Evolutionary conservation across 352 stramenopile genomes (phyloP).

Genomic region (Globisporangium radiosum): DNA sequence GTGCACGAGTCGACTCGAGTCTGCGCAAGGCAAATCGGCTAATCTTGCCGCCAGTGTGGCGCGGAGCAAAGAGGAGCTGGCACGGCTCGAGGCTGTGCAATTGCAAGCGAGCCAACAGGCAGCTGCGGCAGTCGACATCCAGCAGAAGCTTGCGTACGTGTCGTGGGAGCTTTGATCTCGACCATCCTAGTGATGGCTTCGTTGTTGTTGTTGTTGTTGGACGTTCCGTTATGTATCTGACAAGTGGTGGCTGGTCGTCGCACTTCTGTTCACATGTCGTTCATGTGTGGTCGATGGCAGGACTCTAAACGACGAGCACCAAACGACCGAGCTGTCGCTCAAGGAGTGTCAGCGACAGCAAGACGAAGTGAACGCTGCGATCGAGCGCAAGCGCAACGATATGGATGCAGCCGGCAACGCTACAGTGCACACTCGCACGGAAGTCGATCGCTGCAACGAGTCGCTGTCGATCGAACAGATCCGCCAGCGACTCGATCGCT

Average conservation of each 20-base stretch:
- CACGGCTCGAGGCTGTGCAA: background rate
- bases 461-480: background rate
- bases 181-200: background rate
- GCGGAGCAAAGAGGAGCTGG: background rate
- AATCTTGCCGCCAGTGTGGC: background rate
- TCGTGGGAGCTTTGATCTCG: background rate
- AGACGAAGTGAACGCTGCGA: background rate
- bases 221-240: background rate
- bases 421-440: background rate
- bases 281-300: background rate
- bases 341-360: background rate
- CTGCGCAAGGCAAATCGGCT: background rate
- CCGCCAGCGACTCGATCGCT: background rate
- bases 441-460: background rate
- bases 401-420: background rate
- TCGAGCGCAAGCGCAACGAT: background rate
- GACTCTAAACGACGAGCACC: background rate
- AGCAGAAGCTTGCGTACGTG: background rate
- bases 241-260: too few species aligned
- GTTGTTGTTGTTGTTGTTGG: background rate
- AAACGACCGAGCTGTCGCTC: background rate
- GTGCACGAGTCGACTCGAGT: background rate
- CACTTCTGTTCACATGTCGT: too few species aligned
- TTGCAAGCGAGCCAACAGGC: background rate
- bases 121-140: background rate